A percentile compares a stretch with the other conserved stretches of the same genome.
Evolutionary conservation across 176 grass and related monocot genomes (phyloP).

Genomic region (Otatea glauca): DNA sequence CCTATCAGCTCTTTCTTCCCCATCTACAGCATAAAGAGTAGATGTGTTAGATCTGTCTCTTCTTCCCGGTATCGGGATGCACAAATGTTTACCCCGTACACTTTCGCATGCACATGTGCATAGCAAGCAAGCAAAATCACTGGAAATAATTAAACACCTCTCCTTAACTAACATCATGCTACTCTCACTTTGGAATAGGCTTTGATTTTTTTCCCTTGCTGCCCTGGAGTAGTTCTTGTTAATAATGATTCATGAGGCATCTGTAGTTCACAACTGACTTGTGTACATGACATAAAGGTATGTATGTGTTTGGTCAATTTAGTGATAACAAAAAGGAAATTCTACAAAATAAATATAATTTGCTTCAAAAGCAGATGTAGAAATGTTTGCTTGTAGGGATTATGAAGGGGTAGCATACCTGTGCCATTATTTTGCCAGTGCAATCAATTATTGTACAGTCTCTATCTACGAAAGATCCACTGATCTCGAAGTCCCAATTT

Average conservation of each 20-base stretch:
- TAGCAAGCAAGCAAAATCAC: slow-evolving; percentile 22
- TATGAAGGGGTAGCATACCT: slow-evolving; percentile 54
- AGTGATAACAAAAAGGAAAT: slow-evolving; percentile 8
- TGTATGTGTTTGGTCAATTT: slow-evolving; percentile 19
- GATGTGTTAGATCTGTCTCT: slow-evolving; percentile 39
- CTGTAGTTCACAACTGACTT: slow-evolving; percentile 7
- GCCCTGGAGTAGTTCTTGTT: slow-evolving; percentile 36
- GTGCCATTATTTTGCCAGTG: slow-evolving; percentile 60
- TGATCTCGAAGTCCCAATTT: slow-evolving; percentile 73
- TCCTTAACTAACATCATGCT: not conserved
- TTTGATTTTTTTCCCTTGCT: not conserved
- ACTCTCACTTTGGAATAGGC: slow-evolving; percentile 6
- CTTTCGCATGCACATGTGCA: not conserved
- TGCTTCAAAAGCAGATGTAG: not conserved
- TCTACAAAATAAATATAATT: slow-evolving; percentile 26
- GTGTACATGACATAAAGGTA: not conserved
- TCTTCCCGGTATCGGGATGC: not conserved
- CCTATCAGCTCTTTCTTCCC: slow-evolving; percentile 54
- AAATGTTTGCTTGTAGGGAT: slow-evolving; percentile 18
- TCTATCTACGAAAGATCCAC: slow-evolving; percentile 79
- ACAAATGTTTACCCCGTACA: slow-evolving; percentile 10
- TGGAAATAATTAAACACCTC: slow-evolving; percentile 9
- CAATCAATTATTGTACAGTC: slow-evolving; percentile 66
- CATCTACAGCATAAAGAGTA: slow-evolving; percentile 54
- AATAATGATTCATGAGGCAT: slow-evolving; percentile 6